phyloP scores from a whole-genome alignment of 805 yeast species.

The Candida awuae region DNA sequence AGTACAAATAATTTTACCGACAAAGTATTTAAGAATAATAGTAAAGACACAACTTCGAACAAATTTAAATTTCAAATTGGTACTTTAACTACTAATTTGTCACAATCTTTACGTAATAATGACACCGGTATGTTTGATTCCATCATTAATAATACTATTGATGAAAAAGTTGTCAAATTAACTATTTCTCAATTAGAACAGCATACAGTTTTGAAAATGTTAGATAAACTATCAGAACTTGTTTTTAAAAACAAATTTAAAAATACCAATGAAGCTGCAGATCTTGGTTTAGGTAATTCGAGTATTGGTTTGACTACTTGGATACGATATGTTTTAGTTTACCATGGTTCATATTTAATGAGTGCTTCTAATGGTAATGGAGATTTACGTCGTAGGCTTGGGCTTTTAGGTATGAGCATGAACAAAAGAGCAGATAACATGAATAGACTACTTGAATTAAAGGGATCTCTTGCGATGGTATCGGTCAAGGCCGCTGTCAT shows the following conservation, averaged over 20 bases:
- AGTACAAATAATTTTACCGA: background rate
- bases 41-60: slow-evolving; percentile 23
- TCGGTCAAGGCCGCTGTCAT: slow-evolving; percentile 56
- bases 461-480: slow-evolving; percentile 41
- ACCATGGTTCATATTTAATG: slow-evolving; percentile 45
- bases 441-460: slow-evolving; percentile 43
- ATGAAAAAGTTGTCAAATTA: slow-evolving; percentile 40
- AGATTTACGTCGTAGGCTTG: slow-evolving; percentile 34
- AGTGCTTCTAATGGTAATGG: slow-evolving; percentile 29
- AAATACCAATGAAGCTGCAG: slow-evolving; percentile 36
- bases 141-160: slow-evolving; percentile 51
- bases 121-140: slow-evolving; percentile 83
- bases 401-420: slow-evolving; percentile 40
- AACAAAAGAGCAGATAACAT: slow-evolving; percentile 41
- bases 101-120: slow-evolving; percentile 82
- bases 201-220: slow-evolving; percentile 39
- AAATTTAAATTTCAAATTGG: slow-evolving; percentile 57
- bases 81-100: slow-evolving; percentile 71
- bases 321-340: slow-evolving; percentile 49
- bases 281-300: slow-evolving; percentile 29
- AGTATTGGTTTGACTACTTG: slow-evolving; percentile 28
- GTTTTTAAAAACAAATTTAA: slow-evolving; percentile 36
- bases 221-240: slow-evolving; percentile 46
- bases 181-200: slow-evolving; percentile 44
- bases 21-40: slow-evolving; percentile 15